Conservation (phyloP, 176 grass and related monocot species). For the Bonia amplexicaulis region DNA sequence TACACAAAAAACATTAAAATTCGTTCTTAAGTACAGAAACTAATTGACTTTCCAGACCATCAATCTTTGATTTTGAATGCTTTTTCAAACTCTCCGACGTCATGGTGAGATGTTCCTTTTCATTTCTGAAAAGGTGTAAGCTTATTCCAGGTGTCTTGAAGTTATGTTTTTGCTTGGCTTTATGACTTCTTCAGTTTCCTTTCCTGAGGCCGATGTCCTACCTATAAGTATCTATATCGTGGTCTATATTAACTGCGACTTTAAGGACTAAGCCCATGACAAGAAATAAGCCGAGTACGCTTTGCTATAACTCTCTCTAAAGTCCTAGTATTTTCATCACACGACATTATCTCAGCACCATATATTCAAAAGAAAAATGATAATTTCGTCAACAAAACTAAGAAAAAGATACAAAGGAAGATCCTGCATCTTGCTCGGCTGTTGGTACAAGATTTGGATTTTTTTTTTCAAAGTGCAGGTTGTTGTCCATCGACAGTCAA, state of each 20-base stretch:
- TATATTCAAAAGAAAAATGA: neutral
- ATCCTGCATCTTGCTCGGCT: neutral
- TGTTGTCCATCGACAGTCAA: neutral
- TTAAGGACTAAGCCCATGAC: neutral
- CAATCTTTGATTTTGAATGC: neutral
- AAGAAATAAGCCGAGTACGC: neutral
- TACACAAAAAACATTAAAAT: neutral
- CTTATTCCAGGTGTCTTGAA: neutral
- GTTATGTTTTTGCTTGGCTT: constrained; percentile 2
- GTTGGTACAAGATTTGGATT: neutral
- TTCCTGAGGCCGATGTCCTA: constrained; percentile 20
- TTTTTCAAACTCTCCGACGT: neutral
- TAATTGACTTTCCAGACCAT: neutral
- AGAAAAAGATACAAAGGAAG: neutral
- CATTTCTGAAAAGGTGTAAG: neutral
- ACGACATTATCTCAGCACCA: neutral
- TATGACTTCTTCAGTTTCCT: constrained; percentile 15
- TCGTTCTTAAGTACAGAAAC: neutral
- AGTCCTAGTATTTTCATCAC: neutral
- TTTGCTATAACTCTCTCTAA: neutral
- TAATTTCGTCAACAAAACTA: neutral
- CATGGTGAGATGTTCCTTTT: neutral
- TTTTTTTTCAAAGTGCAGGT: neutral
- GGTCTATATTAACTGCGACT: neutral
- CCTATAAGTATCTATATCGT: neutral